Percentiles rank a stretch among this genome's conserved stretches.
Evolutionary conservation across 768 basidiomycete genomes (phyloP).

Genomic region (Holtermannia corniformis): DNA sequence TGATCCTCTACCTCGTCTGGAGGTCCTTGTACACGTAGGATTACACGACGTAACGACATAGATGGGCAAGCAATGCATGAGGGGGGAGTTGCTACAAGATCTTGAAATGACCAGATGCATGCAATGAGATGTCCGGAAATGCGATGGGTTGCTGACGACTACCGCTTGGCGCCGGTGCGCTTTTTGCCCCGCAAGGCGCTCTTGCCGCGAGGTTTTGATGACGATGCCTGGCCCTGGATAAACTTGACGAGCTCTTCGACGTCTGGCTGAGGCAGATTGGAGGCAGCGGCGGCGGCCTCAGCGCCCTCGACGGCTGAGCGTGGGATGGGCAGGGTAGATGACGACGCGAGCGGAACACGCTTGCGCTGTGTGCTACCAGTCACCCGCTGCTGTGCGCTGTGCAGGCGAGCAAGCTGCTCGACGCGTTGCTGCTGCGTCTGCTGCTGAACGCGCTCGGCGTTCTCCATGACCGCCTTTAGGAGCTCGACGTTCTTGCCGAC

Average conservation of each 20-base stretch:
- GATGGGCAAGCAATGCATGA: background rate
- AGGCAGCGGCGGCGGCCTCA: slow-evolving; percentile 6
- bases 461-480: slow-evolving; percentile 35
- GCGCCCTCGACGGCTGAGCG: slow-evolving; percentile 5
- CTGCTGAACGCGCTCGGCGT: slow-evolving; percentile 26
- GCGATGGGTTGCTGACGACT: background rate
- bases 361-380: slow-evolving; percentile 6
- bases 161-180: slow-evolving; percentile 30
- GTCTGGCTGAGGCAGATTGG: slow-evolving; percentile 20
- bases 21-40: background rate
- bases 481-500: slow-evolving; percentile 40
- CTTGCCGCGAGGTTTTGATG: slow-evolving; percentile 24
- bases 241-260: slow-evolving; percentile 45
- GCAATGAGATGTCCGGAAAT: background rate
- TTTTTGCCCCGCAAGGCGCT: slow-evolving; percentile 38
- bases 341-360: background rate
- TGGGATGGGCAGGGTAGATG: background rate
- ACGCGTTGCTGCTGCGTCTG: slow-evolving; percentile 29
- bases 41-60: background rate
- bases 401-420: slow-evolving; percentile 24
- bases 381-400: slow-evolving; percentile 26
- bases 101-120: background rate
- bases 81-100: background rate
- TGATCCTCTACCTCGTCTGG: background rate
- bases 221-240: slow-evolving; percentile 34